These are phyloP conservation scores for Arthroderma uncinatum DNA, from an alignment of 2,329 filamentous ascomycete species.

Conservation along the genomic window DNA sequence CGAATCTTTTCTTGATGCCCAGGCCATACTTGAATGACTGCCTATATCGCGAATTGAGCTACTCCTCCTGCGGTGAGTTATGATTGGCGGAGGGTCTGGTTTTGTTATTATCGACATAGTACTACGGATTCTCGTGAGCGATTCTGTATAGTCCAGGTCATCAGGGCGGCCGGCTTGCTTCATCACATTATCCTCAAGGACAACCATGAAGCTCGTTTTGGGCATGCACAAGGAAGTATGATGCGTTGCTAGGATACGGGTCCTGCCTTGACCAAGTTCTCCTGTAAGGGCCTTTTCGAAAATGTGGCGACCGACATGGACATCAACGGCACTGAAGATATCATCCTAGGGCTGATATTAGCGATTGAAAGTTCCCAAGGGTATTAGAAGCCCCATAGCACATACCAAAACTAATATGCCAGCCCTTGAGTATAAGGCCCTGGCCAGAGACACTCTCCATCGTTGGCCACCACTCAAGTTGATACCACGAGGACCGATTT, in stretches of 20 bases:
- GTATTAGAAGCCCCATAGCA: not conserved
- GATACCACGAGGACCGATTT: conserved; percentile 51
- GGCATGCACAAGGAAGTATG: conserved; percentile 54
- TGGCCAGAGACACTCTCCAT: conserved; percentile 49
- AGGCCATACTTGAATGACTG: conserved; percentile 2
- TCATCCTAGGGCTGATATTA: conserved; percentile 25
- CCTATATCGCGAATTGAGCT: not conserved
- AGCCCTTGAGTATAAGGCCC: conserved; percentile 48
- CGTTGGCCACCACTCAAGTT: conserved; percentile 52
- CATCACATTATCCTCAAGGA: conserved; percentile 1
- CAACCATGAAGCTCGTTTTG: not conserved
- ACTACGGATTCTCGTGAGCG: not conserved
- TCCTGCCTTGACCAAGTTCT: conserved; percentile 43
- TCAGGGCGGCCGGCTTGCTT: not conserved
- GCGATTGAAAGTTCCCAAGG: not conserved
- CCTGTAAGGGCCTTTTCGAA: conserved; percentile 48
- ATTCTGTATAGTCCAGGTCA: not conserved
- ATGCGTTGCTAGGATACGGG: conserved; percentile 52
- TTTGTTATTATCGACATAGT: not conserved
- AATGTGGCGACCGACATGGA: conserved; percentile 53
- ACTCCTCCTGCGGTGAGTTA: not conserved
- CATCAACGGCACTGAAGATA: conserved; percentile 49
- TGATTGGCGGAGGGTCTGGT: not conserved
- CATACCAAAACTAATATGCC: conserved; percentile 44
- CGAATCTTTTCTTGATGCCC: conserved; percentile 1